Evolutionary conservation across 2,329 filamentous ascomycete species (phyloP).

Genomic region (Myriosclerotinia curreyana): DNA sequence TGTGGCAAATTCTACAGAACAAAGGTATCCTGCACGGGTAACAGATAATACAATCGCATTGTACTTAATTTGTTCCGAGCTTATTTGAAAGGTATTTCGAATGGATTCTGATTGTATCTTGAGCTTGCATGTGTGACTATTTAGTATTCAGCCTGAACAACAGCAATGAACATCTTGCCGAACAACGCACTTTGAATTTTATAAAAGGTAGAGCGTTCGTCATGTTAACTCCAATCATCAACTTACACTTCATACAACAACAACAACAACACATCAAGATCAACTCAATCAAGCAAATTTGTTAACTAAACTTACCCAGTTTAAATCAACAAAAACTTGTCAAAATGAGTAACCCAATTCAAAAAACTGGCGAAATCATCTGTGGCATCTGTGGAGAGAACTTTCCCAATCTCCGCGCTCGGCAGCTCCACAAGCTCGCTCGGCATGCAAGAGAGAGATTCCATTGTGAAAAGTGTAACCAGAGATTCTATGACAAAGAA

Average conservation of each 20-base stretch:
- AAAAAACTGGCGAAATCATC: not conserved
- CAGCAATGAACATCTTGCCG: not conserved
- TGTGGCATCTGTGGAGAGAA: not conserved
- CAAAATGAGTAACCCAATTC: not conserved
- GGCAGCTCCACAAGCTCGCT: not conserved
- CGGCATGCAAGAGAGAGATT: not conserved
- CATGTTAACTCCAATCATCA: not conserved
- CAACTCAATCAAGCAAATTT: not conserved
- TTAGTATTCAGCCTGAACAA: not conserved
- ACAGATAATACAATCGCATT: not conserved
- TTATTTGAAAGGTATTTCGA: not conserved
- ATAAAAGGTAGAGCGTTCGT: not conserved
- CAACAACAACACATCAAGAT: not conserved
- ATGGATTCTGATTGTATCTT: not conserved
- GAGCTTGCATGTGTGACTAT: not conserved
- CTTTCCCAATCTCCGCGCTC: not conserved
- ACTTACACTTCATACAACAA: not conserved
- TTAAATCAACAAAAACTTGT: too few relatives aligned
- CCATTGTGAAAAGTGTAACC: not conserved
- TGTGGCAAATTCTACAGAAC: too few relatives aligned
- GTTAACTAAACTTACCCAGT: not conserved
- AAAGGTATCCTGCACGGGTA: too few relatives aligned
- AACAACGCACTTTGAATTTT: not conserved
- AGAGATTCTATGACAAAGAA: rapidly evolving
- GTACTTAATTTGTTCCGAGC: not conserved